Conservation (phyloP, 352 stramenopile genomes). For the Globisporangium solare region DNA sequence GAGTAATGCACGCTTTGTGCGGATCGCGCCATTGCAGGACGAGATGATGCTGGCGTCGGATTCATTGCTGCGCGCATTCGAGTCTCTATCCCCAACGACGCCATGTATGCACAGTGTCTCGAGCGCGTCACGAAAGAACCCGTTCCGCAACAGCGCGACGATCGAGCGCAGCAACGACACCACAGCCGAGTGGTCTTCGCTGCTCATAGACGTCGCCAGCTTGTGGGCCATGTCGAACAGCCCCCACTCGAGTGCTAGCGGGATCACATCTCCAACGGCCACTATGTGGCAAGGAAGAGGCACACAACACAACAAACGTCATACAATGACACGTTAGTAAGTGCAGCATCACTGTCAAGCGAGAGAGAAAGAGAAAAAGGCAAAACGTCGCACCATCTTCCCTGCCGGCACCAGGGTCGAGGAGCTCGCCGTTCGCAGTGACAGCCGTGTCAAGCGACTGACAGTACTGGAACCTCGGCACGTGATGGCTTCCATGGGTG, state of each 20-base stretch:
- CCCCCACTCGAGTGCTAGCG: conserved; percentile 66
- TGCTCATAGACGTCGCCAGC: conserved; percentile 76
- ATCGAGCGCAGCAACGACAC: conserved; percentile 55
- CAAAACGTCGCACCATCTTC: conserved; percentile 45
- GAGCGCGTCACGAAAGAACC: conserved; percentile 50
- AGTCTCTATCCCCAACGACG: conserved; percentile 4
- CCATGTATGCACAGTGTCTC: conserved; percentile 1
- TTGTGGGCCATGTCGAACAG: conserved; percentile 65
- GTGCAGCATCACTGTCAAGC: not conserved
- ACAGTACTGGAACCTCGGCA: conserved; percentile 76
- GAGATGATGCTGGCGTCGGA: conserved; percentile 30
- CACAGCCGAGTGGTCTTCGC: conserved; percentile 68
- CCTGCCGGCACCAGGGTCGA: conserved; percentile 23
- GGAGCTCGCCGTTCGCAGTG: conserved; percentile 65
- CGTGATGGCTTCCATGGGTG: conserved; percentile 18
- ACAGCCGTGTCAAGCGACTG: conserved; percentile 70
- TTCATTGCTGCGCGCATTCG: conserved; percentile 17
- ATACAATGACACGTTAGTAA: not conserved
- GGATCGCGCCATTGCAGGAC: conserved; percentile 39
- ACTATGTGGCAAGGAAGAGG: conserved; percentile 34
- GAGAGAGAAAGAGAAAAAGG: too few relatives aligned
- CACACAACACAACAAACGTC: conserved; percentile 16
- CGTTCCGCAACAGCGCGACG: conserved; percentile 44
- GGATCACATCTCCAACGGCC: conserved; percentile 39
- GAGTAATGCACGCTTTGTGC: conserved; percentile 43